Evolutionary conservation across 805 yeast species (phyloP), one percentile per base, ranked within the genome.

Genomic region (Lipomyces mesembrius): DNA sequence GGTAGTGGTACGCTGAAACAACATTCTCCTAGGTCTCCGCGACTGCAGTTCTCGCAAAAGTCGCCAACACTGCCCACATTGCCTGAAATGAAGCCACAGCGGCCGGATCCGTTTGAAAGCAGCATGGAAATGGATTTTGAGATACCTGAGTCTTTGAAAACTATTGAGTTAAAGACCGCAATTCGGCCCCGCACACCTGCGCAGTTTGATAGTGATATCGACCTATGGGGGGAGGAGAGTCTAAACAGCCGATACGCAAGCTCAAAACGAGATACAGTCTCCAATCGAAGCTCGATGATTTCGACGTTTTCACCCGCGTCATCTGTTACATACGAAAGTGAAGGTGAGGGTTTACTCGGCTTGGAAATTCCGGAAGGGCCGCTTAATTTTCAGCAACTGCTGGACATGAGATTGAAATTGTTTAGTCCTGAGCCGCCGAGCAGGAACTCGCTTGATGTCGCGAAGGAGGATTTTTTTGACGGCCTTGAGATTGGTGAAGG

Each of bases 151-250:
- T 46, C 52, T 39, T 34, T 65, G 53, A 54, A 57, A 6, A 32
- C n/a, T 14, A 32, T 67, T 35, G 35, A 49, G 12, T 51, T 66
- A 34, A 43, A 39, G 22, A 22, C 58, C 3, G 17, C 56, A n/a
- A 20, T 53, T 2, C 25, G 62, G 9, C 52, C 69, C 17, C 62
- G 61, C 2, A 59, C 71, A 7, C 64, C 69, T 9, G 57, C 32
- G 17, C 52, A 59, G 9, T 49, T 60, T 6, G 20, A 32, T 11
- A 29, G 60, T 43, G 49, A 43, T 43, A 46, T 25, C 35, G 69
- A 63, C 5, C 67, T 65, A 29, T 68, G 71, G 71, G 71, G 66
- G 2, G 71, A 68, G 3, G 70, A 65, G 14, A 67, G 69, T 37
- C 55, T 63, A 29, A 67, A 65, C 52, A 61, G 64, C n/a, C 57